Base-by-base conservation (phyloP, 805 yeast species). In the Ascoidea tarda region DNA sequence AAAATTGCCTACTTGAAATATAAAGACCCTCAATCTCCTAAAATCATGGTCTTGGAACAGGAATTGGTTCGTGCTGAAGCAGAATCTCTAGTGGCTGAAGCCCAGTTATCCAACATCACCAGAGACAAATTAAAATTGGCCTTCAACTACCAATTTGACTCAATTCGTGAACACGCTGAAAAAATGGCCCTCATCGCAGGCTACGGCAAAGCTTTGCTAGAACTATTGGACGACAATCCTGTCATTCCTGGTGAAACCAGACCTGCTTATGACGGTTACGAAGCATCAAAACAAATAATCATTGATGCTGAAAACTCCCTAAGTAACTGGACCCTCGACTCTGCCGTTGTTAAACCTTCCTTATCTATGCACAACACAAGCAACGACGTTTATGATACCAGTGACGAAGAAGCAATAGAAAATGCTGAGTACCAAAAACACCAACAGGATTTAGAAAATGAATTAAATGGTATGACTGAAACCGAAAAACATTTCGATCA, bases 191-290 rank as follows among this genome's bases (percentile, higher is more conserved):
- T 87, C 62, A 83, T 87, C 69, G 91, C 95, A 52, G 91, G 93
- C 56, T 85, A 87, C 73, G 95, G 95, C 71, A 85, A 85, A 72
- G 93, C 91, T 38, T 69, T 87, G 54, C 74, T 87, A 64, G 91
- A 85, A 71, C 76, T 87, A 65, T 75, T 87, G 65, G 95, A 86
- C 64, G 93, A 85, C 63, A 72, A 87, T 57, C 86, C 93, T 57
- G 91, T 86, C 51, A 84, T 91, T 55, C 95, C 95, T 55, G 95
- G 95, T 75, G 95, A 86, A 73, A 84, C 91, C 50, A 83, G 93
- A 79, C 84, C 90, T 46, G 84, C 90, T 54, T 85, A 85, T 67
- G 95, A 85, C 62, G 95, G 95, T 60, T 85, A 84, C 67, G 93
- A 85, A 68, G 89, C 91, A 49, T 83, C 91, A 47, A 85, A 84